Base-by-base conservation (phyloP, 306 rosid species). In the Carpinus fangiana region DNA sequence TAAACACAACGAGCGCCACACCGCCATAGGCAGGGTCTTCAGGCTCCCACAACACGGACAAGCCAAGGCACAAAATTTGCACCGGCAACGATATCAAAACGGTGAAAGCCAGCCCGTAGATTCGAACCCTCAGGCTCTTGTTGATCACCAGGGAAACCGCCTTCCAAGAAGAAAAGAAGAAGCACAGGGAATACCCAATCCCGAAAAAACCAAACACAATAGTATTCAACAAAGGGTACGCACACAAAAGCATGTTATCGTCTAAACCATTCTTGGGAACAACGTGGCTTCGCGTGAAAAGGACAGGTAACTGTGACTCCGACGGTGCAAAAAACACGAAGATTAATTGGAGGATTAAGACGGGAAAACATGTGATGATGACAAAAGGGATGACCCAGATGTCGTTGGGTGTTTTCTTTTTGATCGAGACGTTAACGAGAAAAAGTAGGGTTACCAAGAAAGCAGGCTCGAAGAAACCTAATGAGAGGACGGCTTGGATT, bases 401-500 rank as follows among this genome's bases (percentile, higher is more conserved):
- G 45, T 82, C 83, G 12, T 77, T 74, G 0, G 87, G 83, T 0
- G 82, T 83, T 11, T 87, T 86, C 17, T 84, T 85, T 10, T 73
- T 86, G 3, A 80, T 80, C 0, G 98, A 94, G 1, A 84, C 86
- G 67, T 90, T 89, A 55, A 95, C 86, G 61, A 95, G 92, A 65
- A 84, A 90, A 26, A 95, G 89, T 3, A 95, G 79, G 23, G 90
- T 86, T 1, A 89, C 89, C 26, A 95, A 77, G 73, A 90, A 95
- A 5, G 95, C 97, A 0, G 97, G 98, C 80, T 95, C 76, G 70
- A 92, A 87, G 60, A 90, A 82, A 3, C 98, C 98, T 0, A 95
- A 48, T 0, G 91, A 84, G 67, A 91, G 77, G 8, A 81, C 81
- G 12, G 86, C 28, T 61, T 90, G 88, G 80, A 88, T 8, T 50